These are phyloP conservation scores for Blastocystis hominis DNA, from an alignment of 352 stramenopile species.

Conservation along the genomic window DNA sequence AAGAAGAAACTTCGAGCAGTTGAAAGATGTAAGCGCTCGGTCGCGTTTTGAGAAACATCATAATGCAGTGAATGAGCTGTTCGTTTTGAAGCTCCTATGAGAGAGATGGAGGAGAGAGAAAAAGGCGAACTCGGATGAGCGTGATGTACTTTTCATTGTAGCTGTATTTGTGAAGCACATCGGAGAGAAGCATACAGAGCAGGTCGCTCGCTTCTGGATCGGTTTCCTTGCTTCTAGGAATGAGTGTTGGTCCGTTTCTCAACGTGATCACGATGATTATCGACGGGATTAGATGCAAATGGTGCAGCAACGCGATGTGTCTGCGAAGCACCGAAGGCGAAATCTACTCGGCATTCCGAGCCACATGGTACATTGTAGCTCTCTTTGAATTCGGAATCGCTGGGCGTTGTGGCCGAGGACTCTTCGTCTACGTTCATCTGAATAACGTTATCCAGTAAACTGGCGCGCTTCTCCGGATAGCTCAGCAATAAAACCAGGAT, in stretches of 20 bases:
- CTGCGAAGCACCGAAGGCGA: not conserved
- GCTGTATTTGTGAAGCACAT: not conserved
- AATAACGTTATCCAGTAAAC: not conserved
- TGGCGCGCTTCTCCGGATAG: not conserved
- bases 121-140: not conserved
- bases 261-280: not conserved
- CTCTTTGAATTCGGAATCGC: not conserved
- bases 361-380: not conserved
- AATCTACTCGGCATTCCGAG: not conserved
- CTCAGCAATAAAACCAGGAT: not conserved
- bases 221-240: not conserved
- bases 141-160: constrained; percentile 8
- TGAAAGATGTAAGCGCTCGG: not conserved
- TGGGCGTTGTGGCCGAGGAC: not conserved
- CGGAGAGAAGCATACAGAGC: not conserved
- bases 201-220: not conserved
- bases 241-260: not conserved
- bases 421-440: not conserved
- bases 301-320: not conserved
- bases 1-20: not conserved
- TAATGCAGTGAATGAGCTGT: not conserved
- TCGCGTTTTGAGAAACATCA: not conserved
- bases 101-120: not conserved
- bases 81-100: not conserved
- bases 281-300: not conserved